Conservation (phyloP, 805 yeast genomes). For the Zygosaccharomyces pseudorouxii region DNA sequence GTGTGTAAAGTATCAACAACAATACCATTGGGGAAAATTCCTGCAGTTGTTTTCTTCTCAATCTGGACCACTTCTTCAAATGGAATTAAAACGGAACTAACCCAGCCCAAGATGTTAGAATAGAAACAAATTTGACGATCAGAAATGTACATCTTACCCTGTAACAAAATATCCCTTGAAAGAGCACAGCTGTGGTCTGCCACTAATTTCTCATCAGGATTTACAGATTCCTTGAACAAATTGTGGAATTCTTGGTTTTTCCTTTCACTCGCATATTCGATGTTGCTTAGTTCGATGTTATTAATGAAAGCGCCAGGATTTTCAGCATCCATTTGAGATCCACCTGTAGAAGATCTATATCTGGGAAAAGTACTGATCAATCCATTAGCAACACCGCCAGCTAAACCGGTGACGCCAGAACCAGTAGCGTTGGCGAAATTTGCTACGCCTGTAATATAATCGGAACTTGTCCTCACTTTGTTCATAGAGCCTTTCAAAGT, state of each 20-base stretch:
- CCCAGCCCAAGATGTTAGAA: constrained; percentile 64
- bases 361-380: not conserved
- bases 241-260: constrained; percentile 58
- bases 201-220: constrained; percentile 48
- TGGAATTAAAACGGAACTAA: constrained; percentile 54
- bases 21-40: constrained; percentile 66
- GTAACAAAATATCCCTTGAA: constrained; percentile 60
- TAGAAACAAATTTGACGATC: constrained; percentile 56
- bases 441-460: constrained; percentile 1
- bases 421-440: constrained; percentile 5
- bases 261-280: constrained; percentile 43
- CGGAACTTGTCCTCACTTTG: constrained; percentile 13
- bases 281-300: constrained; percentile 19
- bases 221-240: constrained; percentile 47
- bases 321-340: constrained; percentile 19
- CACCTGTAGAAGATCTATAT: not conserved
- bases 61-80: constrained; percentile 58
- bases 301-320: not conserved
- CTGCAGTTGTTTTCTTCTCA: constrained; percentile 62
- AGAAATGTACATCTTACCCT: constrained; percentile 59
- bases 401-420: constrained; percentile 1
- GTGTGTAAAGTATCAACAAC: constrained; percentile 58
- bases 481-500: constrained; percentile 15
- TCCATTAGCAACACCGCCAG: constrained; percentile 4
- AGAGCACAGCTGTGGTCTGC: constrained; percentile 63